Evolutionary conservation across 2,329 filamentous ascomycete species (phyloP).

Genomic region (Dendrostoma leiphaemia): DNA sequence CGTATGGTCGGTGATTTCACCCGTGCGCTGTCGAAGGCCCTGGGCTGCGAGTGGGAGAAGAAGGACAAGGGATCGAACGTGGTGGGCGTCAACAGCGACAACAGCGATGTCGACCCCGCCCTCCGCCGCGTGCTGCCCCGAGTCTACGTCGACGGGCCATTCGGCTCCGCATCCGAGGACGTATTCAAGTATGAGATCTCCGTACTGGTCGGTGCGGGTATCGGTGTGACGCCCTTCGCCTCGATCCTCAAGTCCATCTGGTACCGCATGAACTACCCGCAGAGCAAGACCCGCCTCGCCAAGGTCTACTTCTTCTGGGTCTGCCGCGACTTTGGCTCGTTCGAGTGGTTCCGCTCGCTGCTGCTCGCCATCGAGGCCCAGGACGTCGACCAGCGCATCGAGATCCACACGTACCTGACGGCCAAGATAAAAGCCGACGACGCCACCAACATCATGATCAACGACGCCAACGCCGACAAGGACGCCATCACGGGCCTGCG

Average conservation of each 20-base stretch:
- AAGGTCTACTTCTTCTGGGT: conserved; percentile 96
- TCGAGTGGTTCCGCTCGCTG: conserved; percentile 86
- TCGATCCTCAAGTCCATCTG: conserved; percentile 89
- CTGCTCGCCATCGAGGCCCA: conserved; percentile 83
- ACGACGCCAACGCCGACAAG: conserved; percentile 79
- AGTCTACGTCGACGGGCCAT: conserved; percentile 81
- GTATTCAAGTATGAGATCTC: conserved; percentile 87
- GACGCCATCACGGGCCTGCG: conserved; percentile 81
- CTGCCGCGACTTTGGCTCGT: conserved; percentile 81
- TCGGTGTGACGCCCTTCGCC: conserved; percentile 83
- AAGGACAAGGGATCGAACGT: conserved; percentile 61
- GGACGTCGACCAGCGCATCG: conserved; percentile 79
- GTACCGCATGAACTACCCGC: conserved; percentile 89
- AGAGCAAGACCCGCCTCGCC: conserved; percentile 72
- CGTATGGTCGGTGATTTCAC: conserved; percentile 84
- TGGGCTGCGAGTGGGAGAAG: conserved; percentile 74
- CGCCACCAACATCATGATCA: conserved; percentile 90
- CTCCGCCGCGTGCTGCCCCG: conserved; percentile 73
- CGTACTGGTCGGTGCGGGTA: conserved; percentile 77
- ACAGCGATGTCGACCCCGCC: conserved; percentile 63
- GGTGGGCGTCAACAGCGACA: conserved; percentile 61
- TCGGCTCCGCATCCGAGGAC: conserved; percentile 82
- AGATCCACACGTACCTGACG: conserved; percentile 86
- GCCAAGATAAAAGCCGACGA: conserved; percentile 85
- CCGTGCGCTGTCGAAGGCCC: conserved; percentile 61